Base-by-base conservation (phyloP, 2,329 filamentous ascomycete genomes). In the Achaetomium macrosporum region DNA sequence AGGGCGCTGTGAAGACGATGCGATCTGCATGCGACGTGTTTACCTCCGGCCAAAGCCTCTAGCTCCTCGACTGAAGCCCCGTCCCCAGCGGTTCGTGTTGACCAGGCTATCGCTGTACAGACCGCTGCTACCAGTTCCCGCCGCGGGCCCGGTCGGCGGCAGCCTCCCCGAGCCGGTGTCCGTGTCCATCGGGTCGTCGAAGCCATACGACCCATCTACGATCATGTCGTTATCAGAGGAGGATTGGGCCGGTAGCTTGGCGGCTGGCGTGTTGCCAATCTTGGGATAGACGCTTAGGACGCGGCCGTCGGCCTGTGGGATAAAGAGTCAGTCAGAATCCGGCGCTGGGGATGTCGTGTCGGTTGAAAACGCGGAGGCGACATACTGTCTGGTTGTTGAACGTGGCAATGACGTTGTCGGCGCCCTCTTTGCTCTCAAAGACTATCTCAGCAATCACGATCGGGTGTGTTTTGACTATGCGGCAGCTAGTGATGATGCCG, bases 371-470 rank as follows among this genome's bases (percentile, higher is more conserved):
- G 19, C 7, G 10, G 16, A 10, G 9, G 37, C 5, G 50, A 69
- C 82, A 60, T 66, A 88, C 87, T 65, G 82, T 89, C 72, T 90
- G 84, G 66, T 87, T 83, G 69, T 93, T 85, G 68, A 92, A 92
- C 3, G 78, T 87, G 54, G 79, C 75, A 63, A 92, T 85, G 16
- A 90, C 85, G 37, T 78, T 79, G 61, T 92, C 84, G 3, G 87
- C 88, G 37, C 85, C 86, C 57, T 87, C 82, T 61, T 80, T 83
- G 54, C 82, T 84, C 57, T 83, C 77, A 64, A 92, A 90, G 5
- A 84, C 76, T 65, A 93, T 82, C 70, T 93, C 88, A 19, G 85
- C 86, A 64, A 90, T 84, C 47, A 93, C 82, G 4, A 85, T 84
- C 0, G 89, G 88, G 29, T 73, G 72, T 4, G 83, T 76, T 65